Percentiles rank a stretch among this genome's conserved stretches.
Evolutionary conservation across 805 yeast genomes (phyloP).

Genomic region (Blastobotrys parvus): DNA sequence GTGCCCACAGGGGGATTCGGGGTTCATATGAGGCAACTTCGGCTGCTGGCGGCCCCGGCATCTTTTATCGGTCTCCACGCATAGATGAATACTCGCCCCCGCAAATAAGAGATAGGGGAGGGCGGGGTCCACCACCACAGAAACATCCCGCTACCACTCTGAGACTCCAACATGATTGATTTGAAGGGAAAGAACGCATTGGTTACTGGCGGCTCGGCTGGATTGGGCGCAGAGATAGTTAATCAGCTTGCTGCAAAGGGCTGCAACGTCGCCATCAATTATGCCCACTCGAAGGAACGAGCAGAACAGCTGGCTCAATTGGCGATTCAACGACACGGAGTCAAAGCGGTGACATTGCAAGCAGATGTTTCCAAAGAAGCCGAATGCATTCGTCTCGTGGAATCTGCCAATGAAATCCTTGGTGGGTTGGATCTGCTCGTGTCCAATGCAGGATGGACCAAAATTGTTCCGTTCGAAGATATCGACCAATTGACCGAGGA

Average conservation of each 20-base stretch:
- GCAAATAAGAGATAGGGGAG: no score
- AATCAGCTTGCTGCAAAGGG: constrained; percentile 18
- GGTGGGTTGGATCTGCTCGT: constrained; percentile 32
- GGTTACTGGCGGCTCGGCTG: constrained; percentile 21
- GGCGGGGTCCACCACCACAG: no score
- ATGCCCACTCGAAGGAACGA: constrained; percentile 8
- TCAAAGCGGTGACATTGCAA: constrained; percentile 12
- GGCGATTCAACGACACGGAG: constrained; percentile 4
- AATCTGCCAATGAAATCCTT: constrained; percentile 22
- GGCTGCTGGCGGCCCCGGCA: no score
- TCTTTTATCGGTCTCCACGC: no score
- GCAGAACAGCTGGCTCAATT: constrained; percentile 15
- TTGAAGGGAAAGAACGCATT: constrained; percentile 16
- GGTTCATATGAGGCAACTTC: no score
- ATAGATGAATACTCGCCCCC: no score
- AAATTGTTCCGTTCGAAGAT: constrained; percentile 23
- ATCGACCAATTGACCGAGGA: constrained; percentile 25
- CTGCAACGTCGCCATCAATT: constrained; percentile 18
- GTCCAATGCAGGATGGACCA: constrained; percentile 31
- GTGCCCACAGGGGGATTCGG: no score
- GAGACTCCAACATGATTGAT: no score
- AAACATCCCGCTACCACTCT: no score
- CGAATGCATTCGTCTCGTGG: constrained; percentile 21
- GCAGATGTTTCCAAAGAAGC: constrained; percentile 25
- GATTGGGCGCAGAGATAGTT: constrained; percentile 19